Evolutionary conservation across 2,329 filamentous ascomycete genomes (phyloP).

Genomic region (Cordyceps tenuipes): DNA sequence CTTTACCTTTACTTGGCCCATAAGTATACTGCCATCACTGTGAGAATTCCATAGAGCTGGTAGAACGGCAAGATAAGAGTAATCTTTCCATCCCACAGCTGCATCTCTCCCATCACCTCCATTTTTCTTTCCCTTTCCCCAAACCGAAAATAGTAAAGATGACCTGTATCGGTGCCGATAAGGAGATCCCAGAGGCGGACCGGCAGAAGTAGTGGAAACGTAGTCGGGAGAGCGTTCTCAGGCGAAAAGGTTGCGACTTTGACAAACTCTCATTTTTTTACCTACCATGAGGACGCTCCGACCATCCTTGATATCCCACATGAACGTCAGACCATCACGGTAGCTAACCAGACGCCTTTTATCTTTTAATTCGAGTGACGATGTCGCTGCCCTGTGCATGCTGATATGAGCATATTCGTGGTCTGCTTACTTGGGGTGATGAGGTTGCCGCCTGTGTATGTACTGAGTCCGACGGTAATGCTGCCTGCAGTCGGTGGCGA

Average conservation of each 20-base stretch:
- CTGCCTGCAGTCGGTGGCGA: too few species aligned
- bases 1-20: neutral
- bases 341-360: neutral
- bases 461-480: too few species aligned
- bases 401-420: too few species aligned
- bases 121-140: neutral
- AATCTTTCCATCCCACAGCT: too few species aligned
- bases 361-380: too few species aligned
- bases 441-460: too few species aligned
- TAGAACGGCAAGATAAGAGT: neutral
- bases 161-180: neutral
- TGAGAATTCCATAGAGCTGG: neutral
- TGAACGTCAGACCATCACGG: neutral
- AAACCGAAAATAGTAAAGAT: neutral
- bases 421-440: too few species aligned
- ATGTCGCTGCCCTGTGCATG: too few species aligned
- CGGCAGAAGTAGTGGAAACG: neutral
- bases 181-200: neutral
- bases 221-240: neutral
- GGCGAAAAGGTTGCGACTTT: neutral
- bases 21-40: neutral
- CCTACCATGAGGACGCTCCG: neutral
- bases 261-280: rapidly evolving
- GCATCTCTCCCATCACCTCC: neutral
- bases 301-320: neutral